Conservation (phyloP, 768 basidiomycete genomes). For the Antrodiella citrinella region DNA sequence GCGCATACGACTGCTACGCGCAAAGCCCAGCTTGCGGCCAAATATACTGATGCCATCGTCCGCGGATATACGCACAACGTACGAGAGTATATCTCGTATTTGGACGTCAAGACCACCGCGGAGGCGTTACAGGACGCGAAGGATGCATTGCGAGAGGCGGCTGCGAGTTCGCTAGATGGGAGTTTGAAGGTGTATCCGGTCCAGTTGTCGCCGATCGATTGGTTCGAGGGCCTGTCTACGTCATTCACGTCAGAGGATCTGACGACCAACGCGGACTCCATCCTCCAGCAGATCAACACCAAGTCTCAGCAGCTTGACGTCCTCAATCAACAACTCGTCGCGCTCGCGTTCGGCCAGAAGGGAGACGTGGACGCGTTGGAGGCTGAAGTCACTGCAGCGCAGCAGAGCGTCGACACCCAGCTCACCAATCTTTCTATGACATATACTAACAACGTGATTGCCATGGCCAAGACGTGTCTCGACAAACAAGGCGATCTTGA, state of each 20-base stretch:
- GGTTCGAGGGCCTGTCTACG: constrained; percentile 22
- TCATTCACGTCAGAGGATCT: constrained; percentile 23
- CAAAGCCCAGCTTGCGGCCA: constrained; percentile 20
- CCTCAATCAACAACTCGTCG: constrained; percentile 17
- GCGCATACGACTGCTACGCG: constrained; percentile 21
- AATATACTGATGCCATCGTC: constrained; percentile 22
- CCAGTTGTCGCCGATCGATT: constrained; percentile 22
- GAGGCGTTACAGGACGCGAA: constrained; percentile 17
- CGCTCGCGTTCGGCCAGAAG: constrained; percentile 10
- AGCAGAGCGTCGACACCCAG: constrained; percentile 7
- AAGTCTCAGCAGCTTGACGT: constrained; percentile 20
- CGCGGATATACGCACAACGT: constrained; percentile 22
- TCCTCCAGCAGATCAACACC: constrained; percentile 17
- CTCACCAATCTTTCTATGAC: constrained; percentile 12
- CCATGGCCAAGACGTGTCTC: constrained; percentile 19
- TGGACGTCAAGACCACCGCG: background rate
- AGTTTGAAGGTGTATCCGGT: constrained; percentile 21
- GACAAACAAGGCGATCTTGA: background rate
- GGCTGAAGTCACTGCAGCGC: constrained; percentile 13
- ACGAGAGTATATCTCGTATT: constrained; percentile 22
- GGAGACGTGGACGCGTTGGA: constrained; percentile 13
- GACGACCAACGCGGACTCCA: constrained; percentile 17
- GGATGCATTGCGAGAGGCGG: constrained; percentile 20
- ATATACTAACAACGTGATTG: constrained; percentile 19
- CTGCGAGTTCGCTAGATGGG: constrained; percentile 20